phyloP scores from a whole-genome alignment of 306 rosid genomes.

The Medicago lupulina region DNA sequence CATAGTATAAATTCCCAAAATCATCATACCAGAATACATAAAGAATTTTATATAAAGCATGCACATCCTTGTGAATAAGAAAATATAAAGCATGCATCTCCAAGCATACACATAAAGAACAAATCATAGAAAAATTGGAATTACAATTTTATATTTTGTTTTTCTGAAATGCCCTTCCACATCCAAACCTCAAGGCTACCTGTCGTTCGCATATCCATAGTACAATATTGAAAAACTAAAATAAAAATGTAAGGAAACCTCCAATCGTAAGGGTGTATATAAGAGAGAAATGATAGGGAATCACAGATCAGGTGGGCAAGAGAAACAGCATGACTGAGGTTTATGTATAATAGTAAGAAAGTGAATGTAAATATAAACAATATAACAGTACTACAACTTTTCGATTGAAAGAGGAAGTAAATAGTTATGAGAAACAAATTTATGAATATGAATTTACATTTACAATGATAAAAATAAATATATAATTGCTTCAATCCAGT shows the following conservation, averaged over 20 bases:
- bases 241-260: slow-evolving; percentile 1
- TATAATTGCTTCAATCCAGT: background rate
- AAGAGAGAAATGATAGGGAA: background rate
- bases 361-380: background rate
- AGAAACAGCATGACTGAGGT: background rate
- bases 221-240: slow-evolving; percentile 14
- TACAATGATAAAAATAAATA: background rate
- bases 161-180: background rate
- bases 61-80: no score
- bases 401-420: background rate
- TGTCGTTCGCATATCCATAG: background rate
- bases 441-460: background rate
- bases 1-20: slow-evolving; percentile 15
- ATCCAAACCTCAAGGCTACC: slow-evolving; percentile 6
- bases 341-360: background rate
- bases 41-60: background rate
- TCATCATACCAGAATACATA: background rate
- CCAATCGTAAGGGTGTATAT: background rate
- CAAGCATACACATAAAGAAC: slow-evolving; percentile 2
- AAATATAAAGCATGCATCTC: background rate
- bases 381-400: background rate
- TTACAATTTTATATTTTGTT: background rate
- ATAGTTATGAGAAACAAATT: slow-evolving; percentile 6
- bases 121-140: slow-evolving; percentile 15
- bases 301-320: background rate